Evolutionary conservation across 2,329 filamentous ascomycete genomes (phyloP).

Genomic region (Colletotrichum spaethianum): DNA sequence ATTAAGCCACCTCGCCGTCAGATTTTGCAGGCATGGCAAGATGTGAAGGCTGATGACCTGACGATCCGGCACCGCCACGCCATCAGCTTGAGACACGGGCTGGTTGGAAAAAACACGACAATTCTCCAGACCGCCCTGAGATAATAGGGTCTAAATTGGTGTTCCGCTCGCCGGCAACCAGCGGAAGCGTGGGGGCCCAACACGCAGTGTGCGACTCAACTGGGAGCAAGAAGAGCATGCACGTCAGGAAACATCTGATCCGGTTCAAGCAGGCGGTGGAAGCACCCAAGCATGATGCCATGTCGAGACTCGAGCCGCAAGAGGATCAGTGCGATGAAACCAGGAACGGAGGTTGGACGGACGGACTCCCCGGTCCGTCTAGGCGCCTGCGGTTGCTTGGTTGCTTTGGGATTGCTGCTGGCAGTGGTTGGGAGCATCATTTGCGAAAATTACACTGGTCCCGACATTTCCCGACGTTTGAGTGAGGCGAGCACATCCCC

Average conservation of each 20-base stretch:
- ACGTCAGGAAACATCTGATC: slow-evolving; percentile 29
- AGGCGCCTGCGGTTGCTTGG: neutral
- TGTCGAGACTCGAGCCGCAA: slow-evolving; percentile 32
- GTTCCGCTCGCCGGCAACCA: slow-evolving; percentile 30
- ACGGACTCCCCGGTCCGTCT: slow-evolving; percentile 31
- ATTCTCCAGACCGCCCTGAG: slow-evolving; percentile 11
- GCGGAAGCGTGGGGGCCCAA: slow-evolving; percentile 24
- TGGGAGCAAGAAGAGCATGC: neutral
- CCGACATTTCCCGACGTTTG: slow-evolving; percentile 33
- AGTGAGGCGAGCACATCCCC: slow-evolving; percentile 19
- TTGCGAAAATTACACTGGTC: slow-evolving; percentile 9
- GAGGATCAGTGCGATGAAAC: slow-evolving; percentile 33
- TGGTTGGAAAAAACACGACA: slow-evolving; percentile 1
- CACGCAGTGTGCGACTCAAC: neutral
- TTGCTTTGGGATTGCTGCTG: slow-evolving; percentile 2
- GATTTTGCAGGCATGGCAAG: slow-evolving; percentile 31
- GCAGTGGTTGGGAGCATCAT: neutral
- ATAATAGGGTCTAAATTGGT: neutral
- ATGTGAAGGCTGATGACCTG: slow-evolving; percentile 35
- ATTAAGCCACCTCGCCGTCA: slow-evolving; percentile 37
- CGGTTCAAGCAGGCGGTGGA: slow-evolving; percentile 35
- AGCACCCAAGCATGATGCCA: slow-evolving; percentile 36
- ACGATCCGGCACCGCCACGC: slow-evolving; percentile 30
- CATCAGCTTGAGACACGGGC: slow-evolving; percentile 20
- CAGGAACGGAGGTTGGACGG: slow-evolving; percentile 33